Percentiles rank a stretch among this genome's conserved stretches.
phyloP scores from a whole-genome alignment of 179 eudicot species.

The Heliamphora pulchella region DNA sequence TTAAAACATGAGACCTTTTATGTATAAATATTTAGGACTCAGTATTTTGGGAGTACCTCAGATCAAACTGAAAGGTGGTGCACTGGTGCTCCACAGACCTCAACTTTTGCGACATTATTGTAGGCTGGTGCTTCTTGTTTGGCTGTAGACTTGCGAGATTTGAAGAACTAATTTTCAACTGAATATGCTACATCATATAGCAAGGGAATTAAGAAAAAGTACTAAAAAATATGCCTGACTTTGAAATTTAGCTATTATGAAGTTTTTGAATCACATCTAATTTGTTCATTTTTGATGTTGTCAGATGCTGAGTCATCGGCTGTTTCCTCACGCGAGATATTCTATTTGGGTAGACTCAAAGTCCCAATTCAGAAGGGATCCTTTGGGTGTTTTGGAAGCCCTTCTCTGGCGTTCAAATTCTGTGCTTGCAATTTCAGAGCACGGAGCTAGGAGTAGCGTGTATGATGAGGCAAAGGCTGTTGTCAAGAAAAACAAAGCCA shows the following conservation, averaged over 20 bases:
- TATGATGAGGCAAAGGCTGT: slow-evolving; percentile 95
- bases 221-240: background rate
- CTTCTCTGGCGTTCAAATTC: slow-evolving; percentile 80
- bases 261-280: background rate
- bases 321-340: slow-evolving; percentile 70
- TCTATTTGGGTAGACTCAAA: slow-evolving; percentile 99
- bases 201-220: background rate
- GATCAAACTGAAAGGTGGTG: background rate
- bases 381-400: slow-evolving; percentile 86
- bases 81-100: background rate
- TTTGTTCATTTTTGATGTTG: slow-evolving; percentile 15
- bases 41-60: background rate
- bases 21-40: background rate
- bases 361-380: slow-evolving; percentile 94
- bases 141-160: background rate
- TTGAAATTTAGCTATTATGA: background rate
- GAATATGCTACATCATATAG: background rate
- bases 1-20: background rate
- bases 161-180: background rate
- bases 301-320: slow-evolving; percentile 95
- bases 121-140: background rate
- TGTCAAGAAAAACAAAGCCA: slow-evolving; percentile 88
- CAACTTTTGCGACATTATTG: background rate
- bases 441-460: slow-evolving; percentile 92
- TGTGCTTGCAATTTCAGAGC: slow-evolving; percentile 87